Evolutionary conservation across 2,329 filamentous ascomycete genomes (phyloP).

Genomic region (Cordyceps cicadae): DNA sequence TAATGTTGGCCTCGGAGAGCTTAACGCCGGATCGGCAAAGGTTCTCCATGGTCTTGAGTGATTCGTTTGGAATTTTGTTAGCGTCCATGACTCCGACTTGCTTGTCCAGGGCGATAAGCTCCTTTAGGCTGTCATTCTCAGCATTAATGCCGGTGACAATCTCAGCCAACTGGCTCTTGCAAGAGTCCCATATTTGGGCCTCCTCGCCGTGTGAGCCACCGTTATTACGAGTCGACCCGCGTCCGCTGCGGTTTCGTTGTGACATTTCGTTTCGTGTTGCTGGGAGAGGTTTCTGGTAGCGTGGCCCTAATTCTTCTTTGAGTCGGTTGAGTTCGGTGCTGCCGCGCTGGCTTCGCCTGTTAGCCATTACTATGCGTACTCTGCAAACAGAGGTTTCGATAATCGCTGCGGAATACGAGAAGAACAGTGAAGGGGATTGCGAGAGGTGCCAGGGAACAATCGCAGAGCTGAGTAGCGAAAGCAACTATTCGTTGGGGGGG

Average conservation of each 20-base stretch:
- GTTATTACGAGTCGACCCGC: conserved; percentile 36
- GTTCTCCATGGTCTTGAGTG: conserved; percentile 36
- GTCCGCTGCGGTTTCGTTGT: conserved; percentile 36
- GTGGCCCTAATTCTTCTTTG: conserved; percentile 11
- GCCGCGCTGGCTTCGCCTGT: conserved; percentile 11
- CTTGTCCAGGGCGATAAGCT: conserved; percentile 34
- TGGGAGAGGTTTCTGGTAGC: conserved; percentile 4
- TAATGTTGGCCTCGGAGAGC: conserved; percentile 30
- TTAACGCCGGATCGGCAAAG: conserved; percentile 35
- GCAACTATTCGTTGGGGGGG: background rate
- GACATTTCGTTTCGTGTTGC: conserved; percentile 27
- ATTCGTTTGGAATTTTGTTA: conserved; percentile 28
- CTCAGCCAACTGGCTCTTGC: conserved; percentile 31
- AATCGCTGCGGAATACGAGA: background rate
- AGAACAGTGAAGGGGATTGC: background rate
- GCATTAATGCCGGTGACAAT: conserved; percentile 32
- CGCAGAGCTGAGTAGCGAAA: background rate
- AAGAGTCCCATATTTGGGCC: conserved; percentile 34
- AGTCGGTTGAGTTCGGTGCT: conserved; percentile 10
- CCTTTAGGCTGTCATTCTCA: conserved; percentile 32
- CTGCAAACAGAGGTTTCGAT: background rate
- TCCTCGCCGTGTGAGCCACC: conserved; percentile 36
- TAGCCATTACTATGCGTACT: conserved; percentile 12
- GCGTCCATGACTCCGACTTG: conserved; percentile 31
- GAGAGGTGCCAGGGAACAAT: background rate